Percentiles rank a stretch among this genome's conserved stretches.
Conservation (phyloP, 768 basidiomycete genomes). For the Peribolospora baueri region DNA sequence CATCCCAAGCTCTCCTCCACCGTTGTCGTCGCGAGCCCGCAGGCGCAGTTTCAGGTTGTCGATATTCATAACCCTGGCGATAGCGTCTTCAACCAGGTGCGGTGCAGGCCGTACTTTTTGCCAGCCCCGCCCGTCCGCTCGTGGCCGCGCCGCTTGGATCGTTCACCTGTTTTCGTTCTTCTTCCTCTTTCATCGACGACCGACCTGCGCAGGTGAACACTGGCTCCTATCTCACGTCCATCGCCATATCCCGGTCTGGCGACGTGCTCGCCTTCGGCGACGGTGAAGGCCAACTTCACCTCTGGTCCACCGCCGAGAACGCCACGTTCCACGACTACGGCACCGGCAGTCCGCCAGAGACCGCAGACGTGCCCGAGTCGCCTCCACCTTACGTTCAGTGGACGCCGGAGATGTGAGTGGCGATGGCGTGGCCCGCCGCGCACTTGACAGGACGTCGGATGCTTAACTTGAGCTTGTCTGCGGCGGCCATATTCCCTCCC, state of each 20-base stretch:
- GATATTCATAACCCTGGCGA: conserved; percentile 50
- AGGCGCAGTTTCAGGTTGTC: conserved; percentile 63
- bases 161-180: conserved; percentile 12
- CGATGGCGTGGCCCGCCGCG: not conserved
- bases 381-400: conserved; percentile 50
- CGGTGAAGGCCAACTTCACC: conserved; percentile 54
- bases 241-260: conserved; percentile 60
- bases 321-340: conserved; percentile 74
- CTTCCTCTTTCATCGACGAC: not conserved
- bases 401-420: conserved; percentile 49
- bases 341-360: conserved; percentile 19
- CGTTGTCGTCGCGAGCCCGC: conserved; percentile 47
- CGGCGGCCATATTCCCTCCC: not conserved
- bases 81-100: conserved; percentile 48
- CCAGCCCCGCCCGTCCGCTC: conserved; percentile 3
- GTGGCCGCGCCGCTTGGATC: conserved; percentile 14
- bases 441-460: not conserved
- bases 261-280: conserved; percentile 87
- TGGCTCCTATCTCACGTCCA: conserved; percentile 50
- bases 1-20: conserved; percentile 52
- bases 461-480: not conserved
- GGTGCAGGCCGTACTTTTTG: not conserved
- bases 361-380: too few relatives aligned
- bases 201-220: conserved; percentile 12
- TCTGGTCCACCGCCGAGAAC: conserved; percentile 45